These are phyloP conservation scores for Calonectria pteridis DNA, from an alignment of 2,329 filamentous ascomycete species.

Conservation along the genomic window DNA sequence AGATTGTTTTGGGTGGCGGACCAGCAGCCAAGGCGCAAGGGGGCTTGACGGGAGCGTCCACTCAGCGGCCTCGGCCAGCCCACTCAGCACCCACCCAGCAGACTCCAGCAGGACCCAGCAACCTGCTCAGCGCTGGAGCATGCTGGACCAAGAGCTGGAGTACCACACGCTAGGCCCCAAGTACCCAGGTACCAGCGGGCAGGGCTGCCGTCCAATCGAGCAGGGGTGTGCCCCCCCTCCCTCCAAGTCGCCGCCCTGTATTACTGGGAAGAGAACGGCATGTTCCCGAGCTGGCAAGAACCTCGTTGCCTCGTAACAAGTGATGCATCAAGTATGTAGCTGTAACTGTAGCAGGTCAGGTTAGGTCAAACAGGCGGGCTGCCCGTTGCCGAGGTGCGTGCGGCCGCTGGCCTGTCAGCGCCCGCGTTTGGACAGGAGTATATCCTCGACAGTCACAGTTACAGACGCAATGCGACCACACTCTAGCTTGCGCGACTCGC, in stretches of 20 bases:
- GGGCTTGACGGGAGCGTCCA: conserved; percentile 20
- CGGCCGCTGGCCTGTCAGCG: conserved; percentile 22
- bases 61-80: conserved; percentile 14
- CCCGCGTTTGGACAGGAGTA: neutral
- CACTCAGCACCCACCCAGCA: conserved; percentile 20
- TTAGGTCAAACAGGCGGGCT: conserved; percentile 3
- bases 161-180: neutral
- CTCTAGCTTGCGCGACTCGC: neutral
- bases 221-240: neutral
- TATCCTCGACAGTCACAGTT: conserved; percentile 21
- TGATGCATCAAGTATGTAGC: conserved; percentile 20
- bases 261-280: conserved; percentile 1
- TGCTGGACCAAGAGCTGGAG: conserved; percentile 10
- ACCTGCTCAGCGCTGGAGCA: conserved; percentile 16
- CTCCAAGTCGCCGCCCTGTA: neutral
- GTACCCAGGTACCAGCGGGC: conserved; percentile 4
- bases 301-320: conserved; percentile 23
- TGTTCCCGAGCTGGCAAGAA: conserved; percentile 14
- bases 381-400: conserved; percentile 18
- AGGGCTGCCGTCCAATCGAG: neutral
- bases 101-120: conserved; percentile 13
- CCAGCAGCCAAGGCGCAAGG: conserved; percentile 28
- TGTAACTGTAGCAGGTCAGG: neutral
- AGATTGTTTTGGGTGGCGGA: conserved; percentile 26
- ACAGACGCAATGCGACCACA: conserved; percentile 12